Conservation (phyloP, 1,284 basidiomycete species). For the Trichosporon faecale region DNA sequence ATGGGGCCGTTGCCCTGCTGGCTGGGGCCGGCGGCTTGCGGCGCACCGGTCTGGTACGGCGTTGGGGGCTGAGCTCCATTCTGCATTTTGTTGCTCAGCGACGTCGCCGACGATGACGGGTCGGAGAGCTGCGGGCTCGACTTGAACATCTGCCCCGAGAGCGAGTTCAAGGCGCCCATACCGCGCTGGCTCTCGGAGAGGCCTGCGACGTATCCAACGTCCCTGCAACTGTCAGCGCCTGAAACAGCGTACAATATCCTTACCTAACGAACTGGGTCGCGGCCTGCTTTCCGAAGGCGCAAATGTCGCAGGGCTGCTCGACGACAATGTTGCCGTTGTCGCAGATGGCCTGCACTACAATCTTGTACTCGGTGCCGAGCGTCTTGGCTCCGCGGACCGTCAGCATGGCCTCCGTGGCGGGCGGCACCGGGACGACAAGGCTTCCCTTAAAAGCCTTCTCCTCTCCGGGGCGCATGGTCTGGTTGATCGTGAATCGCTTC, state of each 20-base stretch:
- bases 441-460: constrained; percentile 67
- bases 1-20: not conserved
- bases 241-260: constrained; percentile 12
- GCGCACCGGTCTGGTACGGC: not conserved
- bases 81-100: not conserved
- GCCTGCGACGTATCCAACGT: constrained; percentile 46
- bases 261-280: constrained; percentile 46
- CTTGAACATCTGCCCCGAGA: constrained; percentile 8
- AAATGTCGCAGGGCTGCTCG: constrained; percentile 58
- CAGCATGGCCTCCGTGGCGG: constrained; percentile 61
- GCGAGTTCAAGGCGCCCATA: constrained; percentile 5
- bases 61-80: not conserved
- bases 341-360: constrained; percentile 71
- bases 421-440: constrained; percentile 59
- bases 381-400: constrained; percentile 71
- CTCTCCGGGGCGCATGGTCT: constrained; percentile 55
- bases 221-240: constrained; percentile 28
- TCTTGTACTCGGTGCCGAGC: constrained; percentile 73
- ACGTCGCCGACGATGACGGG: not conserved
- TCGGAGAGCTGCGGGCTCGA: not conserved
- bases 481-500: constrained; percentile 6
- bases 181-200: constrained; percentile 26
- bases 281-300: constrained; percentile 35
- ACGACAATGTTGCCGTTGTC: constrained; percentile 64
- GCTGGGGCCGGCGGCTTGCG: not conserved